Evolutionary conservation across 2,329 filamentous ascomycete species (phyloP), one percentile per base, ranked within the genome.

Genomic region (Aphanoascus verrucosus): DNA sequence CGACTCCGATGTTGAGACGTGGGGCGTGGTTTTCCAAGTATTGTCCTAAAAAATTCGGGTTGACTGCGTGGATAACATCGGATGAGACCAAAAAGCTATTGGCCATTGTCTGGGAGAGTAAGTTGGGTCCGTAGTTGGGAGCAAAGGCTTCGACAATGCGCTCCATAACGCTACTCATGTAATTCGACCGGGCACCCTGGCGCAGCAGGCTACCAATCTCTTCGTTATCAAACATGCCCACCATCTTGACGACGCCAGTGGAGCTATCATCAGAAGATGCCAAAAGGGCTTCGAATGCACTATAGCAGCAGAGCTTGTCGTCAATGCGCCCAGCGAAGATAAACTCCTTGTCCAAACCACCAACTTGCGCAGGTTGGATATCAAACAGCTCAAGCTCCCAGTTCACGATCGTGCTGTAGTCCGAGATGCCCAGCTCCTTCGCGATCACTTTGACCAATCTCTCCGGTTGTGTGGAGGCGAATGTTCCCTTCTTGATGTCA

Each of bases 361-460:
- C 84, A 15, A 88, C 79, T 40, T 84, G 82, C 1, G 90, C 90
- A 7, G 90, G 87, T 67, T 96, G 89, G 3, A 81, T 80, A 70
- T 97, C 93, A 66, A 85, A 98, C 32, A 98, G 83, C 72, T 98
- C 93, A 37, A 97, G 81, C 66, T 98, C 93, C 93, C 93, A 98
- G 73, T 93, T 94, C 54, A 95, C 74, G 58, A 98, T 95, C 50
- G 77, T 80, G 60, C 76, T 79, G 66, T 85, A 83, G 57, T 87
- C 81, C 50, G 76, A 72, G 57, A 97, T 80, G 31, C 81, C 81
- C n/a, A 97, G 78, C 66, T 93, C 79, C 12, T 78, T 78, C 6
- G 85, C 80, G 64, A 98, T 94, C 17, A 88, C 81, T 66, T 85
- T 83, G 56, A 97, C 88, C 17, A 98, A 79, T 58, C 83, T 83